Conservation (phyloP, 352 stramenopile genomes). For the Albugo candida region DNA sequence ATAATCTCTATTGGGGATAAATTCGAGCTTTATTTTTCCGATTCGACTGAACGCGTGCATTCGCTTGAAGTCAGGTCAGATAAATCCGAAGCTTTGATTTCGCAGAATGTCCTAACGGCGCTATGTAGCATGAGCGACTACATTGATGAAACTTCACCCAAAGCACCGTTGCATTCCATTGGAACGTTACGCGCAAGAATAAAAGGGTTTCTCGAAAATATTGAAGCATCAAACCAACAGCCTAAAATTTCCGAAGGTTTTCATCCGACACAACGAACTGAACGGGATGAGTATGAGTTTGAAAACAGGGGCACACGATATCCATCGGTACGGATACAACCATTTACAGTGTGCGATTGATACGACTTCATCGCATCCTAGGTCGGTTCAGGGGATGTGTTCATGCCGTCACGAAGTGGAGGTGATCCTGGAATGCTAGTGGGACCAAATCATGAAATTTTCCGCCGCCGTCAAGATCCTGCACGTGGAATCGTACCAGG, state of each 20-base stretch:
- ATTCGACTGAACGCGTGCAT: slow-evolving; percentile 36
- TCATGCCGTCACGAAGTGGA: slow-evolving; percentile 10
- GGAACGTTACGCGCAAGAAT: slow-evolving; percentile 23
- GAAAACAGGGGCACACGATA: neutral
- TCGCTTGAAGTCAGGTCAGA: slow-evolving; percentile 51
- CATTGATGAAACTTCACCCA: slow-evolving; percentile 9
- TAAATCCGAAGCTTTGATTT: neutral
- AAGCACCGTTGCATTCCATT: slow-evolving; percentile 31
- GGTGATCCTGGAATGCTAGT: slow-evolving; percentile 55
- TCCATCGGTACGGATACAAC: neutral
- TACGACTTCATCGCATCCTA: slow-evolving; percentile 21
- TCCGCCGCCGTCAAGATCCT: slow-evolving; percentile 35
- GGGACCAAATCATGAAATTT: slow-evolving; percentile 51
- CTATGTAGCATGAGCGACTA: slow-evolving; percentile 3
- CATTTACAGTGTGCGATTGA: neutral
- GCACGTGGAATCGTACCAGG: slow-evolving; percentile 38
- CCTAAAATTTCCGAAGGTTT: slow-evolving; percentile 8
- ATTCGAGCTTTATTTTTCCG: slow-evolving; percentile 61
- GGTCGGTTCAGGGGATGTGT: slow-evolving; percentile 34
- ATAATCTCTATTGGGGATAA: slow-evolving; percentile 52
- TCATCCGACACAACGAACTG: slow-evolving; percentile 13
- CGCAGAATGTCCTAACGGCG: slow-evolving; percentile 7
- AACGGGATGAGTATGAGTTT: neutral
- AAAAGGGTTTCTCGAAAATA: slow-evolving; percentile 29
- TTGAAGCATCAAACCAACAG: slow-evolving; percentile 1